Conservation (phyloP, 305 asterid genomes). For the Ajuga reptans region DNA sequence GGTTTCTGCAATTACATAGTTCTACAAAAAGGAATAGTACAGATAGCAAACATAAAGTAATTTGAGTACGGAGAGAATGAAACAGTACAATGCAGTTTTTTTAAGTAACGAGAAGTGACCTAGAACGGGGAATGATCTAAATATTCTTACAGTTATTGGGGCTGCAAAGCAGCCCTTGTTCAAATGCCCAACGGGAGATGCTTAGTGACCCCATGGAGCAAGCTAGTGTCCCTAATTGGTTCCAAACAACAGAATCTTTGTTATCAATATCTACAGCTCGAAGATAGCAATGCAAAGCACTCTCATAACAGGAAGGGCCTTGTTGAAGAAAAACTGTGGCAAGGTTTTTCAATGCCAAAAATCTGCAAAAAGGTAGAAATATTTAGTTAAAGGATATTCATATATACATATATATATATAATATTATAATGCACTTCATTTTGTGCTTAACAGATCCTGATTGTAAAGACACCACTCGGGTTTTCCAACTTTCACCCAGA, state of each 20-base stretch:
- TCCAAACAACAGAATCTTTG: conserved; percentile 93
- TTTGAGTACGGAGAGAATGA: neutral
- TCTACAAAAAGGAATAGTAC: conserved; percentile 14
- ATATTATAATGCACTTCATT: neutral
- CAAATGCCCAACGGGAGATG: conserved; percentile 99
- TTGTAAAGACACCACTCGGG: conserved; percentile 3
- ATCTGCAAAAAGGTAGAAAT: conserved; percentile 50
- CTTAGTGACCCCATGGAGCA: conserved; percentile 94
- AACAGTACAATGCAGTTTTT: neutral
- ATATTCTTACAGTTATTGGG: conserved; percentile 83
- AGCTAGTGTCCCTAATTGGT: conserved; percentile 87
- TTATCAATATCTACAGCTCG: conserved; percentile 94
- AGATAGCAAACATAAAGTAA: neutral
- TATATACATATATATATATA: neutral
- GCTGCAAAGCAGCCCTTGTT: conserved; percentile 92
- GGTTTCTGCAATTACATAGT: conserved; percentile 10
- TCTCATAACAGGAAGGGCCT: conserved; percentile 65
- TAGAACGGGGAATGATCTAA: conserved; percentile 16
- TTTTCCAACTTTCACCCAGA: conserved; percentile 9
- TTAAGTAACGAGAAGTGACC: conserved; percentile 2
- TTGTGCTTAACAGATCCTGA: neutral
- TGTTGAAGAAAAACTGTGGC: conserved; percentile 76
- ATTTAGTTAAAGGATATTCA: conserved; percentile 8
- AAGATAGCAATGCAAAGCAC: conserved; percentile 88
- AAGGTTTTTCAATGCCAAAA: conserved; percentile 87